Base-by-base conservation (phyloP, 306 rosid species). In the Cicer bijugum region DNA sequence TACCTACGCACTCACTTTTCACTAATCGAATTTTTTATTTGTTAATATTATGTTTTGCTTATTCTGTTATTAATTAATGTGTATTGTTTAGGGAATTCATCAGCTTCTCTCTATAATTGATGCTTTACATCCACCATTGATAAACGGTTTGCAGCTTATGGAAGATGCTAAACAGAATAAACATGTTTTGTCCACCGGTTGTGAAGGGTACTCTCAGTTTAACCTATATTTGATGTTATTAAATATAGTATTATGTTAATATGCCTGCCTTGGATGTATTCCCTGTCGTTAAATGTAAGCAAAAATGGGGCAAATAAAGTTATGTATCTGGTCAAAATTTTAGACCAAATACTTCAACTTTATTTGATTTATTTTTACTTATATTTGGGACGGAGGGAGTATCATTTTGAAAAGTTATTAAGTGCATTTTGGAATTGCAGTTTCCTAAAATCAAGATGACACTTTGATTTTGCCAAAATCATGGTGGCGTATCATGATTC, bases 171-270 rank as follows among this genome's bases (percentile, higher is more conserved):
- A 61, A 39, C 61, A 66, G 82, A 80, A 72, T 80, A 83, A 83
- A 37, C 88, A 46, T 65, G 78, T 86, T 57, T 77, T 89, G 37
- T 72, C 87, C 64, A 86, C 90, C 74, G 97, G 96, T 45, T 86
- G 75, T 81, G 85, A 91, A 75, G 85, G 97, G 97, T 89, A 86
- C 61, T 84, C 57, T 67, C 15, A 17, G 4, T 42, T 57, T 37
- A 35, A 33, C 8, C 6, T 42, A 1, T 56, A 47, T 40, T 58
- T 66, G 1, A 65, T 38, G 8, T 46, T 44, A 37, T 72, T 28
- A 62, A 51, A 28, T 28, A 3, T 28, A 28, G 33, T 28, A 28
- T 28, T 28, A 28, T 28, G 33, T 9, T 12, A 7, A 39, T 51
- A 15, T 12, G 33, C 33, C 33, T 60, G 43, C 8, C n/a, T 52